Evolutionary conservation across 345 rosid species (phyloP), one percentile per base, ranked within the genome.

Genomic region (Salix caprea): DNA sequence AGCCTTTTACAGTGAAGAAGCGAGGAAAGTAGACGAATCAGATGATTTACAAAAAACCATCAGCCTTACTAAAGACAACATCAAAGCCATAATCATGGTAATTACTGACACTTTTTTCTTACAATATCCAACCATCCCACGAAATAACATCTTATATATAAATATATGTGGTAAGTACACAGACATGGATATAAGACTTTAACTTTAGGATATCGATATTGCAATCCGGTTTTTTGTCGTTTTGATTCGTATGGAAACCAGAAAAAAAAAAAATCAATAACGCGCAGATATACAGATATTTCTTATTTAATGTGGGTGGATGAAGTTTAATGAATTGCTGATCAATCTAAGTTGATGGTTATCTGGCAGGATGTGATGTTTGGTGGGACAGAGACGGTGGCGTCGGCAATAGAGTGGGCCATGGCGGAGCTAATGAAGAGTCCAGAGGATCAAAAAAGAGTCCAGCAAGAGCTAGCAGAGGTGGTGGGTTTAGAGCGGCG

Each of bases 341-440:
- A 46, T 46, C 50, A 46, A 46, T 46, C 50, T 24, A 58, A n/a
- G 5, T 23, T 10, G 24, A 6, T 13, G 36, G 21, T 39, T 39
- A 10, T 68, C 8, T 65, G 72, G 60, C 78, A 96, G 98, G 98
- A 94, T 72, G 97, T 92, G 64, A 94, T 94, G 99, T 94, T 96
- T 77, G 99, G 99, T 48, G 99, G 99, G 67, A 93, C 98, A 2
- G 98, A 93, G 76, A 96, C 99, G 6, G 94, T 94, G 76, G 99
- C 97, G 9, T 94, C 99, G 3, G 97, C 91, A 2, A 94, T 94
- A 26, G 99, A 94, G 64, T 94, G 99, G 99, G 88, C 92, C 34
- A 69, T 94, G 80, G 71, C 98, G 2, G 98, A 94, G 80, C 81
- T 92, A 48, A 83, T 94, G 92, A 90, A 77, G 52, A 87, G 84